A percentile compares a stretch with the other conserved stretches of the same genome.
Conservation (phyloP, 805 yeast genomes). For the Phaffomyces opuntiae region DNA sequence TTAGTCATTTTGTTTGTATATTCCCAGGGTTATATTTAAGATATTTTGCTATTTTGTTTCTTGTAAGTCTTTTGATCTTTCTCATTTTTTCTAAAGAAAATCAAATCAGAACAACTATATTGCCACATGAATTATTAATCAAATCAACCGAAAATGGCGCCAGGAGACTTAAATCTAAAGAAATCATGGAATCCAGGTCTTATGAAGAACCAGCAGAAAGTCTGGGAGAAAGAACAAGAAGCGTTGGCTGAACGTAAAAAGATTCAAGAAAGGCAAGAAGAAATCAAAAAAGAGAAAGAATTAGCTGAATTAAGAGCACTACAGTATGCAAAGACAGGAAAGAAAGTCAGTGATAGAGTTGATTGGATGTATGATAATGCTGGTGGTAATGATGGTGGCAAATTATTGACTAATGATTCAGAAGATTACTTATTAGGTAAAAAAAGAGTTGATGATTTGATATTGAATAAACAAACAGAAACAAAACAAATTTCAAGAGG, state of each 20-base stretch:
- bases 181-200: conserved; percentile 96
- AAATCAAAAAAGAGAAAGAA: conserved; percentile 56
- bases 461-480: conserved; percentile 15
- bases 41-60: no score
- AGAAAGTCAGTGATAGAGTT: conserved; percentile 38
- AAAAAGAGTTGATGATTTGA: conserved; percentile 35
- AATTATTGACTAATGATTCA: conserved; percentile 22
- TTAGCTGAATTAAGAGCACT: conserved; percentile 45
- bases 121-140: background rate
- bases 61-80: no score
- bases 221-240: conserved; percentile 78
- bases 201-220: conserved; percentile 75
- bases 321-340: conserved; percentile 36
- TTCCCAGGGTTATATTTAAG: no score
- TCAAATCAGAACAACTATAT: no score
- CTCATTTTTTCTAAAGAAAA: no score
- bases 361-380: conserved; percentile 85
- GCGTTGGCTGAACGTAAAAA: conserved; percentile 62
- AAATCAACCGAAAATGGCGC: conserved; percentile 33
- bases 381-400: conserved; percentile 23
- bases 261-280: conserved; percentile 56
- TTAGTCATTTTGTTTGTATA: no score
- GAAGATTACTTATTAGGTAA: conserved; percentile 52
- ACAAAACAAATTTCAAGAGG: conserved; percentile 20
- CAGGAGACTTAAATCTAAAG: conserved; percentile 80